Percentiles rank a stretch among this genome's conserved stretches.
Evolutionary conservation across 768 basidiomycete species (phyloP).

Genomic region (Harrya chromipes): DNA sequence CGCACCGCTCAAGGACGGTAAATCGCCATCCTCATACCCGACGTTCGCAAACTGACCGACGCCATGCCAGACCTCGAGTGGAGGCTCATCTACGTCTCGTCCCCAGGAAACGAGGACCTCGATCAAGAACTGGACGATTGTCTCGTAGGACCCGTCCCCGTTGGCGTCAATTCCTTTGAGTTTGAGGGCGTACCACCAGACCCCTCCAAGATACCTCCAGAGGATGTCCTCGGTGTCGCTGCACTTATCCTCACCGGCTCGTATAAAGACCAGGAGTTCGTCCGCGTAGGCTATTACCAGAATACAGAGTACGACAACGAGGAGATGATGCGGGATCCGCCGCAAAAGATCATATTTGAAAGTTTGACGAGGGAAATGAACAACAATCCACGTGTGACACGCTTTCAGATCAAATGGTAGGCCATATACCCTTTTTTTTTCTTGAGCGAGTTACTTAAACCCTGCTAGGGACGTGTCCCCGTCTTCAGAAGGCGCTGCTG

Average conservation of each 20-base stretch:
- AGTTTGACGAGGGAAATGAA: constrained; percentile 84
- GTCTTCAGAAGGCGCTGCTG: constrained; percentile 43
- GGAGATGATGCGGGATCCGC: constrained; percentile 78
- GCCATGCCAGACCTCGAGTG: constrained; percentile 82
- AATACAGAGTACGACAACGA: constrained; percentile 98
- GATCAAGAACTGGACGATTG: constrained; percentile 99
- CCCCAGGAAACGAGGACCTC: constrained; percentile 83
- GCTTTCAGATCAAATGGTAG: constrained; percentile 86
- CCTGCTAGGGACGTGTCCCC: constrained; percentile 60
- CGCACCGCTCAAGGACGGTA: constrained; percentile 85
- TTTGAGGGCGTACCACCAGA: constrained; percentile 88
- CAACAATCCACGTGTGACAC: constrained; percentile 89
- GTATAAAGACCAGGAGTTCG: constrained; percentile 96
- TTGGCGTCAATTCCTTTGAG: constrained; percentile 97
- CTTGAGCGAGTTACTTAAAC: neutral
- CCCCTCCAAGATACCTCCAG: constrained; percentile 77
- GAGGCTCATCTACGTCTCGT: constrained; percentile 96
- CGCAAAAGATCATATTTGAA: constrained; percentile 69
- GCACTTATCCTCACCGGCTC: constrained; percentile 96
- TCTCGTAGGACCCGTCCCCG: constrained; percentile 94
- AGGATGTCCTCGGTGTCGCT: constrained; percentile 93
- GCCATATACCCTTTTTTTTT: constrained; percentile 23
- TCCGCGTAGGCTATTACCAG: constrained; percentile 99
- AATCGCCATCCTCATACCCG: constrained; percentile 10
- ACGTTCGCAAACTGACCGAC: neutral